Evolutionary conservation across 805 yeast species (phyloP), one percentile per base, ranked within the genome.

Genomic region (Yarrowia sp.): DNA sequence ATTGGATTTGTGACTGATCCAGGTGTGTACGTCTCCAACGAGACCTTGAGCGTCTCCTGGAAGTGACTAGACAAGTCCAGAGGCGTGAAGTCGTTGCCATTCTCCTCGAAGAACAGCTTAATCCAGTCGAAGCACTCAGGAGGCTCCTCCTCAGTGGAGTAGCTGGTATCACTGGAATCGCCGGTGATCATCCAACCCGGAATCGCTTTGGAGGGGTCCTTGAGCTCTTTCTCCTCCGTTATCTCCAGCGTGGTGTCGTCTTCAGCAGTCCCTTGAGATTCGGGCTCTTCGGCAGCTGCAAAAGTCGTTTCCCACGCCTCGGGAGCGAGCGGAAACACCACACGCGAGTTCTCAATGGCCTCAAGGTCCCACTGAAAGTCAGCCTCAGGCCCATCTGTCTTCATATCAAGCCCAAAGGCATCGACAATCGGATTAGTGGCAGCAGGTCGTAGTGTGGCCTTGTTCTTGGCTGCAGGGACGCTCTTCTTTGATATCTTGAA

Each of bases 161-260:
- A 7, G 3, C 38, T 4, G 19, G 38, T n/a, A 22, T 47, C 56
- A 14, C 29, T 16, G 19, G 55, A 21, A 31, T 47, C 55, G 8
- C 31, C 29, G 14, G 19, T 6, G 31, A 32, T 21, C 31, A 21
- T 8, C 56, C 56, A 47, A n/a, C 56, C 56, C 16, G 56, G 41
- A 32, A 47, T 47, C 9, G 29, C 9, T 9, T 27, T 9, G 29
- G 29, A 12, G 29, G 29, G 8, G 8, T 9, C 9, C 29, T 22
- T 22, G 16, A 21, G 14, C 10, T 3, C 27, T 21, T 22, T n/a
- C n/a, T 22, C 39, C 39, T 47, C 56, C 4, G 33, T 5, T 3
- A 31, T 22, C 21, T 32, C 56, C 18, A 47, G 14, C 9, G 56
- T 47, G 39, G 56, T 47, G 22, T 47, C 56, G 6, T 33, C 56